A percentile compares a stretch with the other conserved stretches of the same genome.
phyloP scores from a whole-genome alignment of 2,329 filamentous ascomycete genomes.

The Pyricularia sp. region DNA sequence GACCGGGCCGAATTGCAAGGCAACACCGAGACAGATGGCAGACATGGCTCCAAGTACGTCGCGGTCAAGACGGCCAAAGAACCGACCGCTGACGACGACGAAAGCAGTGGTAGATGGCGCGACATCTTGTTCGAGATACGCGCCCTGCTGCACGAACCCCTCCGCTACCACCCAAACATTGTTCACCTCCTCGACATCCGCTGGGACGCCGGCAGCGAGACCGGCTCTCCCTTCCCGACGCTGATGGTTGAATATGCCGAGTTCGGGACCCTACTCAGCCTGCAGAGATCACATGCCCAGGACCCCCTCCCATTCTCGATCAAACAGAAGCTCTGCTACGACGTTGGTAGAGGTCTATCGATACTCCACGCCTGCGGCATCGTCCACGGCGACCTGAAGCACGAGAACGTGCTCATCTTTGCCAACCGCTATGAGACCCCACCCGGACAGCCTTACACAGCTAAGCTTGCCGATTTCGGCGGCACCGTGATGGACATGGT shows the following conservation, averaged over 20 bases:
- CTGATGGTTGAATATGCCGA: slow-evolving; percentile 8
- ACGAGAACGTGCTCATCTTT: slow-evolving; percentile 13
- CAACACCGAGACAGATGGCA: background rate
- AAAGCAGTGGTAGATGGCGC: slow-evolving; percentile 3
- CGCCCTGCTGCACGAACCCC: slow-evolving; percentile 10
- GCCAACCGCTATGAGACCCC: slow-evolving; percentile 7
- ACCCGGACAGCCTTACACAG: slow-evolving; percentile 9
- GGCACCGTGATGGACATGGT: slow-evolving; percentile 11
- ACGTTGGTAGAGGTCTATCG: slow-evolving; percentile 9
- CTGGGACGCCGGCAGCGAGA: slow-evolving; percentile 8
- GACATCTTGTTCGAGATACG: slow-evolving; percentile 11
- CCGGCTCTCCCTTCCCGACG: slow-evolving; percentile 8
- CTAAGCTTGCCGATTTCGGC: slow-evolving; percentile 11
- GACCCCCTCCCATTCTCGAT: slow-evolving; percentile 8
- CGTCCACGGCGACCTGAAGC: slow-evolving; percentile 9
- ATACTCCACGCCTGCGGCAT: slow-evolving; percentile 8
- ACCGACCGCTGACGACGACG: background rate
- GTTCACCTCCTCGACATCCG: slow-evolving; percentile 9
- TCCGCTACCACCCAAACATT: slow-evolving; percentile 11
- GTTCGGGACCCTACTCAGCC: slow-evolving; percentile 9
- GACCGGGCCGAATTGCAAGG: slow-evolving; percentile 7
- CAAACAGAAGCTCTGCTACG: slow-evolving; percentile 12
- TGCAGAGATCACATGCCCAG: slow-evolving; percentile 6
- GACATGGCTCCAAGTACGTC: slow-evolving; percentile 1
- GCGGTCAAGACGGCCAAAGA: slow-evolving; percentile 10